Conservation (phyloP, 768 basidiomycete genomes). For the Lactarius quietus region DNA sequence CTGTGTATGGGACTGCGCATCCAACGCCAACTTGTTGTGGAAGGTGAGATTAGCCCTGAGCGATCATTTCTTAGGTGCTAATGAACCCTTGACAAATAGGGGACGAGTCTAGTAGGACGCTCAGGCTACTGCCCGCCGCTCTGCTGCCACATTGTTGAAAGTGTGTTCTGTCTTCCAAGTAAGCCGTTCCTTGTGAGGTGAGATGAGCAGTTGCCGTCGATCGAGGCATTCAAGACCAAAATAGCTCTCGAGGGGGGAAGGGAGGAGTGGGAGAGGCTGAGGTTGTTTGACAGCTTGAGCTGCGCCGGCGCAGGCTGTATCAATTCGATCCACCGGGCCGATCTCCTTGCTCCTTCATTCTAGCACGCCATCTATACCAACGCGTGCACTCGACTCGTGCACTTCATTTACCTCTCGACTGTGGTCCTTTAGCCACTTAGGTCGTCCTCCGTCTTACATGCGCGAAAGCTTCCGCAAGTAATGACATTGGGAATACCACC, state of each 20-base stretch:
- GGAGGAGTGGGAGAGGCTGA: not conserved
- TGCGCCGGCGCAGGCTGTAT: too few species aligned
- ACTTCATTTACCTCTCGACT: not conserved
- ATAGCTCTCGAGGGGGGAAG: not conserved
- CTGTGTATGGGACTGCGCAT: constrained; percentile 99
- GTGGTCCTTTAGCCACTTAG: not conserved
- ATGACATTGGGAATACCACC: constrained; percentile 4
- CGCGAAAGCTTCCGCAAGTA: not conserved
- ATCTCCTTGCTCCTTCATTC: not conserved
- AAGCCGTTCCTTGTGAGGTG: constrained; percentile 11
- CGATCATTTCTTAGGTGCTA: not conserved
- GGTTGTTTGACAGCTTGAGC: not conserved
- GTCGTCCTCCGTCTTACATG: constrained; percentile 6
- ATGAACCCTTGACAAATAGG: constrained; percentile 6
- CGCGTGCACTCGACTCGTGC: not conserved
- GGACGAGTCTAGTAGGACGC: not conserved
- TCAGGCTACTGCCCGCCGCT: not conserved
- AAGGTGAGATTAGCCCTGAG: constrained; percentile 41
- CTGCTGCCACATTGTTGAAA: not conserved
- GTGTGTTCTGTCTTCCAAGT: not conserved
- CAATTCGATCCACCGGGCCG: too few species aligned
- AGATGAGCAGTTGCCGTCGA: constrained; percentile 8
- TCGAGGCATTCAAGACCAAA: constrained; percentile 3
- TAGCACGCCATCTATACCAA: too few species aligned
- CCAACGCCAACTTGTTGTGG: constrained; percentile 97